Base-by-base conservation (phyloP, 208 protist species). In the Trypanosoma melophagium region DNA sequence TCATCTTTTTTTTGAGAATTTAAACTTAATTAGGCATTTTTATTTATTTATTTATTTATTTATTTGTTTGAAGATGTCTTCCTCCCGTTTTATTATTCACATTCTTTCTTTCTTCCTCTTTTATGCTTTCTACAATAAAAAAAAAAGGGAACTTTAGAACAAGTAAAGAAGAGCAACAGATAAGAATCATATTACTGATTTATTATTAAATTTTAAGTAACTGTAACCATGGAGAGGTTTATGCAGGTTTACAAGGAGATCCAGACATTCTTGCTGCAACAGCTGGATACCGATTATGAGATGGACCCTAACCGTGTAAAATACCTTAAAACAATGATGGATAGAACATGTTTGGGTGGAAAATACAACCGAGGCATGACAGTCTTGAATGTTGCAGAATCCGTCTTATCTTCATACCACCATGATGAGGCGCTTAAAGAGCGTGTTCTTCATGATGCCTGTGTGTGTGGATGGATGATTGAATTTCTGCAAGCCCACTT, bases 401-500 rank as follows among this genome's bases (percentile, higher is more conserved):
- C 72, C 8, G 79, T 90, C 59, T 54, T 81, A 25, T 25, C 49
- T 3, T 38, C 42, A 14, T 21, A 50, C 12, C 53, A 72, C 21
- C 31, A 74, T 10, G 74, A 79, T 58, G 73, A 58, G 19, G 67
- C 62, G 38, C 66, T 22, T 31, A 51, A 51, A n/a, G 59, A 89
- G 58, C 79, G 77, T 31, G 60, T 89, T 1, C 76, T 93, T 50
- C 87, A 94, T 72, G 84, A 97, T 66, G 92, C 97, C 25, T 86
- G 81, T 53, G 80, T 98, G 28, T 94, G 98, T 60, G 98, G 97
- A 38, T 98, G 96, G 93, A 92, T 87, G 80, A 80, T 97, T 41
- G 89, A 96, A 79, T 86, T 95, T 77, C 87, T 99, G 7, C 98
- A 99, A 87, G 95, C 97, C 0, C 96, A 96, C 78, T 98, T 98